Conservation (phyloP, 2,329 filamentous ascomycete species). For the Bipolaris victoriae region DNA sequence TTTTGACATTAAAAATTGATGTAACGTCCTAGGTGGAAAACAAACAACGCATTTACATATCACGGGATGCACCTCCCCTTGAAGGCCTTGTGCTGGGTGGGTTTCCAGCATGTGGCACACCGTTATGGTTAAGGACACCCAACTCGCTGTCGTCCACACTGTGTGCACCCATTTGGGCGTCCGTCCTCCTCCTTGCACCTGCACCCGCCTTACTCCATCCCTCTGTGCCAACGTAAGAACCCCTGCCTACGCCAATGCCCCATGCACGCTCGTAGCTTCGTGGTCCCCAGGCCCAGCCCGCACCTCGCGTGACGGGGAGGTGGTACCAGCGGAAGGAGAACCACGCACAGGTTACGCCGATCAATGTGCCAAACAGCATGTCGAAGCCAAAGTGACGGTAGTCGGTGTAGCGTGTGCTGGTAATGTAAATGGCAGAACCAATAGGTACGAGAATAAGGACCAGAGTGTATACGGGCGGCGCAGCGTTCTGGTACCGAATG, state of each 20-base stretch:
- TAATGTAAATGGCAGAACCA: conserved; percentile 77
- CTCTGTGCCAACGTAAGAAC: conserved; percentile 56
- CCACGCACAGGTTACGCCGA: conserved; percentile 74
- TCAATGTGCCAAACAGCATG: conserved; percentile 80
- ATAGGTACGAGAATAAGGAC: conserved; percentile 73
- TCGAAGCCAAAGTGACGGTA: conserved; percentile 94
- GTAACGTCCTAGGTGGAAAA: background rate
- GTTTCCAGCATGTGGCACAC: conserved; percentile 9
- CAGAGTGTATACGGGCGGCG: conserved; percentile 81
- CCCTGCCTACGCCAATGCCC: conserved; percentile 71
- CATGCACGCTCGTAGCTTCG: conserved; percentile 76
- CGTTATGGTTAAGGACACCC: conserved; percentile 10
- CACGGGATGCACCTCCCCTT: background rate
- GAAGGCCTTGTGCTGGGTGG: background rate
- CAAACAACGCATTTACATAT: background rate
- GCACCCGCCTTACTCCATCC: conserved; percentile 47
- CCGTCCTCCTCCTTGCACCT: conserved; percentile 10
- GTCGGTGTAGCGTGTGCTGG: conserved; percentile 85
- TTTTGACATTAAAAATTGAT: too few relatives aligned
- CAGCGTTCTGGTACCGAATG: conserved; percentile 75
- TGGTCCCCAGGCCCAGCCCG: conserved; percentile 89
- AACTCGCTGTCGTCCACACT: conserved; percentile 14
- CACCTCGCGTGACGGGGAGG: conserved; percentile 75
- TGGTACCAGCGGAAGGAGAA: conserved; percentile 88
- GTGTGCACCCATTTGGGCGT: conserved; percentile 8